These are phyloP conservation scores for Paraphoma sp. DNA, from an alignment of 2,329 filamentous ascomycete species.

Conservation along the genomic window DNA sequence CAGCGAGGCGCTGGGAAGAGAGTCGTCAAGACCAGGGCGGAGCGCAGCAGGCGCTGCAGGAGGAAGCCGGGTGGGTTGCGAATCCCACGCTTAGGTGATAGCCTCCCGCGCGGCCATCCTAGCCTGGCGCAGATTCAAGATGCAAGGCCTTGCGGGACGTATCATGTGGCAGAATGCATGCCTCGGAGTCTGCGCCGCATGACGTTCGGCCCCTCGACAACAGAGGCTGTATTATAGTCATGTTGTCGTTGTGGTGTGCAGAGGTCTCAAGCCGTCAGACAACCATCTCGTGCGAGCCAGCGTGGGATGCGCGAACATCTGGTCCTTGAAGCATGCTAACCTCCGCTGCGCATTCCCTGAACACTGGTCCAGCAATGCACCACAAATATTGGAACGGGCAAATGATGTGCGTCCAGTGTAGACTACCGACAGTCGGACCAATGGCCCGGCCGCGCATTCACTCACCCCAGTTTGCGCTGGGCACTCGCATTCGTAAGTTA, in stretches of 20 bases:
- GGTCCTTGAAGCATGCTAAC: neutral
- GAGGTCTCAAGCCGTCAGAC: neutral
- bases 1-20: constrained; percentile 5
- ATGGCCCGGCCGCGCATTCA: constrained; percentile 9
- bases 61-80: constrained; percentile 9
- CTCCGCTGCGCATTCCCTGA: neutral
- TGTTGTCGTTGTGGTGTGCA: constrained; percentile 2
- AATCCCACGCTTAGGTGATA: constrained; percentile 18
- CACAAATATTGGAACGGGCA: constrained; percentile 1
- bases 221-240: neutral
- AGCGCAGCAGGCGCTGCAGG: constrained; percentile 11
- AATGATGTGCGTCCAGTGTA: constrained; percentile 3
- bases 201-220: constrained; percentile 1
- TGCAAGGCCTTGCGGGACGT: constrained; percentile 4
- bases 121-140: constrained; percentile 4
- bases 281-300: constrained; percentile 7
- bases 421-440: constrained; percentile 8
- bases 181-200: constrained; percentile 1
- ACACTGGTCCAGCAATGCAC: neutral
- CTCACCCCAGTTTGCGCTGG: neutral
- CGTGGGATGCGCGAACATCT: constrained; percentile 11
- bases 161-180: constrained; percentile 4
- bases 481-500: neutral
- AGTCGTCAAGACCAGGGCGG: constrained; percentile 7
- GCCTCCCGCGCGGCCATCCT: constrained; percentile 6